Evolutionary conservation across 2,329 filamentous ascomycete genomes (phyloP).

Genomic region (Rachicladosporium sp.): DNA sequence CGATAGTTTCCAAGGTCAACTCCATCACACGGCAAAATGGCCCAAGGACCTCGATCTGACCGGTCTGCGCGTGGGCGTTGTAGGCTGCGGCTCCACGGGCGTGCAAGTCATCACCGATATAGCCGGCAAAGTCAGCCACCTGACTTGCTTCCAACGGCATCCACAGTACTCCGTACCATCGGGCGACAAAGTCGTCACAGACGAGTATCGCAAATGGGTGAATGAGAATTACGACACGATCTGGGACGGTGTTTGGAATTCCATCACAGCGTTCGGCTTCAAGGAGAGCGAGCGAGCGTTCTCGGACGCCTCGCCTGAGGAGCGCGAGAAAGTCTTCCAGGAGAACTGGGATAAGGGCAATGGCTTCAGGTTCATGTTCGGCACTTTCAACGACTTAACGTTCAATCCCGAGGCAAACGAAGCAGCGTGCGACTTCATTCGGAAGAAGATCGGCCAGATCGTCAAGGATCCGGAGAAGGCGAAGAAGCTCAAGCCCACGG

Average conservation of each 20-base stretch:
- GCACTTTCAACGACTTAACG: constrained; percentile 23
- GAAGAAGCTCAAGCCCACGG: constrained; percentile 47
- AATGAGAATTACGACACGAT: constrained; percentile 17
- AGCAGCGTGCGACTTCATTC: constrained; percentile 40
- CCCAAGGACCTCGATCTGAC: constrained; percentile 15
- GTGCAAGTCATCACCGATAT: constrained; percentile 16
- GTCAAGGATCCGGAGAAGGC: constrained; percentile 42
- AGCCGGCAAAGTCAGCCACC: constrained; percentile 11
- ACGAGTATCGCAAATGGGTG: constrained; percentile 13
- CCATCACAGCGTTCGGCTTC: constrained; percentile 23
- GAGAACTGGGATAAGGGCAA: constrained; percentile 16
- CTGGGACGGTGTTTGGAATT: constrained; percentile 35
- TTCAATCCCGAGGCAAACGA: constrained; percentile 37
- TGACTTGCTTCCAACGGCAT: constrained; percentile 17
- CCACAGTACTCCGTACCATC: constrained; percentile 21
- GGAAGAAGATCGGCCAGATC: constrained; percentile 19
- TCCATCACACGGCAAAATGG: constrained; percentile 25
- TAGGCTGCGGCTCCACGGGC: constrained; percentile 23
- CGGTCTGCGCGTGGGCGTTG: constrained; percentile 23
- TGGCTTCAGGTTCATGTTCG: constrained; percentile 27
- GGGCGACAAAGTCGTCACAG: constrained; percentile 13
- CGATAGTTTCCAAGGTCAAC: constrained; percentile 21
- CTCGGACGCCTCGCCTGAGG: constrained; percentile 8
- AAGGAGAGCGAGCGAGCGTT: constrained; percentile 13
- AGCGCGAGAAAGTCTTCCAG: constrained; percentile 17